These are phyloP conservation scores for Cyberlindnera maritima DNA, from an alignment of 805 yeast genomes.

Conservation along the genomic window DNA sequence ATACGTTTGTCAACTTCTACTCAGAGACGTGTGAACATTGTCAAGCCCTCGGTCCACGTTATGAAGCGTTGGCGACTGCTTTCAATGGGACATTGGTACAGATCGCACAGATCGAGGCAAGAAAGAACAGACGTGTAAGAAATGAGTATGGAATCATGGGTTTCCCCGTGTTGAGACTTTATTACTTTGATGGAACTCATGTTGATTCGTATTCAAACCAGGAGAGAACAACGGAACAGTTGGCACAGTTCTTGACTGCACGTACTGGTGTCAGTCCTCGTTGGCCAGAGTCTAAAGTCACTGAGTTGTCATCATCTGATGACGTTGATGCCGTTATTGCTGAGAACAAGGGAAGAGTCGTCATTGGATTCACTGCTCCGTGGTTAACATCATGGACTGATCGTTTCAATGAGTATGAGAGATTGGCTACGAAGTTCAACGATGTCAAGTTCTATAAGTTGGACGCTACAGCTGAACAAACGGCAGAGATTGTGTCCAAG, in stretches of 20 bases:
- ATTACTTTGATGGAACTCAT: constrained; percentile 39
- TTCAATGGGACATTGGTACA: constrained; percentile 38
- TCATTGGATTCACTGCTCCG: constrained; percentile 36
- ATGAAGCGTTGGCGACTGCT: constrained; percentile 41
- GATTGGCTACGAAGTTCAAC: constrained; percentile 25
- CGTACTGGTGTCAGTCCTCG: constrained; percentile 34
- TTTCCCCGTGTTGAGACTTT: constrained; percentile 50
- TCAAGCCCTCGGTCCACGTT: constrained; percentile 42
- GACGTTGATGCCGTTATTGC: constrained; percentile 11
- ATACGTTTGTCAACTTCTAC: constrained; percentile 34
- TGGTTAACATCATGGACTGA: constrained; percentile 35
- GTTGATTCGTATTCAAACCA: constrained; percentile 36
- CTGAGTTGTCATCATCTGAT: constrained; percentile 13
- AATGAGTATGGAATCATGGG: constrained; percentile 38
- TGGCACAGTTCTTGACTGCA: constrained; percentile 32
- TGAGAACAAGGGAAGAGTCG: constrained; percentile 6
- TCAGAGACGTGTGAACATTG: constrained; percentile 47
- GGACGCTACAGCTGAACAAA: constrained; percentile 31
- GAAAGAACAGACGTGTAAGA: constrained; percentile 34
- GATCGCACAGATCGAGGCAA: constrained; percentile 35
- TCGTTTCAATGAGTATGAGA: constrained; percentile 32
- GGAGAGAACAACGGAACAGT: constrained; percentile 31
- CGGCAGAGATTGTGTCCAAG: constrained; percentile 27
- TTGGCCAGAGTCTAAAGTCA: constrained; percentile 28
- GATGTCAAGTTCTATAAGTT: constrained; percentile 30